Percentiles rank a stretch among this genome's conserved stretches.
Conservation (phyloP, 2,329 filamentous ascomycete species). For the Neonectria coccinea region DNA sequence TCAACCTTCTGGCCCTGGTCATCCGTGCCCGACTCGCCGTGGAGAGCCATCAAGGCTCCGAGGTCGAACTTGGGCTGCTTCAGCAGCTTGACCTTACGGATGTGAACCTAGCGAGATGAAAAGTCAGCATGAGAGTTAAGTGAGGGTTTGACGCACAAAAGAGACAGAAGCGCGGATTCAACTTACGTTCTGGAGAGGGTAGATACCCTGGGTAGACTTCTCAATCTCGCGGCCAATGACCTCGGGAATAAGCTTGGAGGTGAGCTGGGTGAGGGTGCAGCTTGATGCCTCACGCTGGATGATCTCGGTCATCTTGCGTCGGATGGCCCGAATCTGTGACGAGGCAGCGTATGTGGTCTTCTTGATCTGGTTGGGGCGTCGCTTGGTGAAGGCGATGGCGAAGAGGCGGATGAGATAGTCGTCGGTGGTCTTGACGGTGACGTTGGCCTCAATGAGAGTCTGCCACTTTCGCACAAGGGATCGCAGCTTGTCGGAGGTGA, state of each 20-base stretch:
- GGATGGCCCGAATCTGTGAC: slow-evolving; percentile 97
- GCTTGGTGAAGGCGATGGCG: slow-evolving; percentile 99
- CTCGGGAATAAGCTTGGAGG: slow-evolving; percentile 98
- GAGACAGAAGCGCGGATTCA: neutral
- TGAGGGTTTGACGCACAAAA: neutral
- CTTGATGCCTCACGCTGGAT: slow-evolving; percentile 94
- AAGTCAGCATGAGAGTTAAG: slow-evolving; percentile 2
- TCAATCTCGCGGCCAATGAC: slow-evolving; percentile 99
- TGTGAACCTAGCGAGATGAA: slow-evolving; percentile 81
- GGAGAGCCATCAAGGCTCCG: slow-evolving; percentile 92
- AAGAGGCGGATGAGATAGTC: slow-evolving; percentile 99
- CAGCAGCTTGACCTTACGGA: slow-evolving; percentile 99
- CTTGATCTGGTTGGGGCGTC: slow-evolving; percentile 99
- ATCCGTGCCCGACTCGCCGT: slow-evolving; percentile 96
- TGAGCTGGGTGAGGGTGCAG: slow-evolving; percentile 96
- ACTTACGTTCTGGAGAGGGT: slow-evolving; percentile 97
- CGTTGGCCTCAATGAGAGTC: slow-evolving; percentile 98
- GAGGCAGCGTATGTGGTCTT: slow-evolving; percentile 99
- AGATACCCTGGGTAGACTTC: slow-evolving; percentile 99
- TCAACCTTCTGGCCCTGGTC: slow-evolving; percentile 99
- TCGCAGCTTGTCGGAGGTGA: slow-evolving; percentile 99
- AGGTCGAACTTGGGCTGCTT: slow-evolving; percentile 99
- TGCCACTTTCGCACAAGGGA: slow-evolving; percentile 99
- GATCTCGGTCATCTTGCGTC: slow-evolving; percentile 99
- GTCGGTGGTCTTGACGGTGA: slow-evolving; percentile 99